Evolutionary conservation across 2,329 filamentous ascomycete genomes (phyloP), one percentile per base, ranked within the genome.

Genomic region (Diaporthe helianthi): DNA sequence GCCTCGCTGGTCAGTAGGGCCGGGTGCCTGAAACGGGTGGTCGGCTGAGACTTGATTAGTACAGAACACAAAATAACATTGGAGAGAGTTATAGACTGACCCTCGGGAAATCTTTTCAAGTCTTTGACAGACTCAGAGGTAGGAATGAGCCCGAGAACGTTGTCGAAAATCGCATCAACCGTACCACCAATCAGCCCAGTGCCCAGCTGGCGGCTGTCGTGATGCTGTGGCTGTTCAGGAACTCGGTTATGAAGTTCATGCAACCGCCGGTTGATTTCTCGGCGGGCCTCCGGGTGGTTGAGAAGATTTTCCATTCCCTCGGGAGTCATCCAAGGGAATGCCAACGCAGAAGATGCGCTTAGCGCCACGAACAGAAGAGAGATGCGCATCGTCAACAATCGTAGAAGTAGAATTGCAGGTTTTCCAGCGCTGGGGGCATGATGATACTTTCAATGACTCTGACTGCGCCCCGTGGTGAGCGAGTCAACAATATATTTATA

Each of bases 281-380:
- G 51, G 33, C 69, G 71, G 17, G 71, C 71, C 8, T 70, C 68
- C 2, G 71, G 71, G 36, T 72, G 68, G n/a, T 71, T 72, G 52
- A 72, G 60, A 15, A 72, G 65, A 66, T 69, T 66, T 5, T 64
- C 36, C 29, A 72, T 58, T 17, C 71, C 71, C 24, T 71, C 69
- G 7, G 69, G 69, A 10, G 65, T 65, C 71, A 71, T 67, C 71
- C 71, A 72, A 4, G 71, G 71, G 22, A 71, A 72, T 22, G 69
- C 69, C 4, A 71, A 10, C 9, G 44, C 53, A 54, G 38, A 58
- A 6, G 65, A 36, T 19, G 47, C 68, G 33, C 65, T 44, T 44
- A 71, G 54, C 17, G 71, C 69, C n/a, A 44, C 60, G 31, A 46
- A 29, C 7, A 72, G 29, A 26, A 68, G 22, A 49, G 54, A 41